These are phyloP conservation scores for Pharus latifolius DNA, from an alignment of 176 grass and related monocot species.

Conservation along the genomic window DNA sequence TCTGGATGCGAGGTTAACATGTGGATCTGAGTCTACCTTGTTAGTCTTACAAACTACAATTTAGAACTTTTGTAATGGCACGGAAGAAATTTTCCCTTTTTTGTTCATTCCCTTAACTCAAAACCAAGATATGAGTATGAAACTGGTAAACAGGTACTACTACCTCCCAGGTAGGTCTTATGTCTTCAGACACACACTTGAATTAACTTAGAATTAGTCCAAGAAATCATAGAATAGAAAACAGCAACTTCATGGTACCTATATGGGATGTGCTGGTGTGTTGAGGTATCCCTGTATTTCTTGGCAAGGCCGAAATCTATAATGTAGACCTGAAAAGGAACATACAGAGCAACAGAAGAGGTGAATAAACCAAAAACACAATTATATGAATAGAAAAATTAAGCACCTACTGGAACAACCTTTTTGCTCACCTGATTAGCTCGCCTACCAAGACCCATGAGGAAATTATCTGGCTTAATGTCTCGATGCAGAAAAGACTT, in stretches of 20 bases:
- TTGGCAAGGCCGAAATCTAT: constrained; percentile 99
- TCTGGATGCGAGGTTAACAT: no score
- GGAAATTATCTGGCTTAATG: constrained; percentile 98
- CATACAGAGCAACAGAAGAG: background rate
- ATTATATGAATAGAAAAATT: background rate
- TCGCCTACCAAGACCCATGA: constrained; percentile 86
- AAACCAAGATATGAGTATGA: background rate
- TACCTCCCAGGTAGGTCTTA: background rate
- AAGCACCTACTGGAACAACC: background rate
- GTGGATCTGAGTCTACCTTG: no score
- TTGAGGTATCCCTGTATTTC: constrained; percentile 83
- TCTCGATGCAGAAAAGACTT: constrained; percentile 97
- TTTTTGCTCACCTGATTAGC: constrained; percentile 67
- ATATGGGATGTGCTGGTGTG: constrained; percentile 91
- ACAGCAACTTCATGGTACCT: constrained; percentile 28
- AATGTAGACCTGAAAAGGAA: constrained; percentile 65
- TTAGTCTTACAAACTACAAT: no score
- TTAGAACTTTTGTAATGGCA: no score
- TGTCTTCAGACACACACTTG: background rate
- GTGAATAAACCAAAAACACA: constrained; percentile 15
- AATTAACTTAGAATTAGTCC: background rate
- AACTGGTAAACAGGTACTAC: background rate
- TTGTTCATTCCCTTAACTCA: background rate
- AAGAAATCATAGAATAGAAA: background rate
- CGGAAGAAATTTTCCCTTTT: no score